Base-by-base conservation (phyloP, 140 eudicot species). In the Cichorium intybus region DNA sequence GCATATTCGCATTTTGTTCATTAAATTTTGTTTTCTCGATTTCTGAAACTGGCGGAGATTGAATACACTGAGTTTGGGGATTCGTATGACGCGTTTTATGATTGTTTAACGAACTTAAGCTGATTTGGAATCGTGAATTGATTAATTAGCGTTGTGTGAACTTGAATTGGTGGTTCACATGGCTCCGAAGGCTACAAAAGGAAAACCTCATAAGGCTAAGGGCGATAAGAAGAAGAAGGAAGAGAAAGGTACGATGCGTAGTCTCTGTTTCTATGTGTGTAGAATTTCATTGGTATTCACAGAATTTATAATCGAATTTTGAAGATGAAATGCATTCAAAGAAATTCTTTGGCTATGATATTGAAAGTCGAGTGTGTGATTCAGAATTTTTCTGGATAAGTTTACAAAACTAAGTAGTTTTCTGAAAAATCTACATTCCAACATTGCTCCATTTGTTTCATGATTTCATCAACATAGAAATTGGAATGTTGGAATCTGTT, bases 211-310 rank as follows among this genome's bases (percentile, higher is more conserved):
- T 83, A 91, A 86, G 72, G 79, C 89, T 14, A 89, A 89, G 58
- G 97, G 95, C 56, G 97, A 89, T 24, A 89, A 89, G 92, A 89
- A 89, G 89, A 89, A 89, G 76, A 89, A 89, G 67, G 97, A 89
- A 69, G 97, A 89, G 76, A 89, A 89, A 79, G 93, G 95, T 83
- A 14, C 15, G 64, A 20, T 23, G 11, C 11, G 16, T n/a, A 14
- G 24, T 66, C 28, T 66, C 16, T 12, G 6, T 51, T 31, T 28
- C 10, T 17, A 1, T 47, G 10, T 58, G 14, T 35, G 14, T 41
- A n/a, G n/a, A n/a, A n/a, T n/a, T n/a, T n/a, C n/a, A n/a, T n/a
- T n/a, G n/a, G n/a, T n/a, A n/a, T n/a, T n/a, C n/a, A n/a, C n/a
- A n/a, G n/a, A n/a, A n/a, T n/a, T n/a, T n/a, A n/a, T n/a, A n/a